Evolutionary conservation across 345 rosid genomes (phyloP), one percentile per base, ranked within the genome.

Genomic region (Viola odorata): DNA sequence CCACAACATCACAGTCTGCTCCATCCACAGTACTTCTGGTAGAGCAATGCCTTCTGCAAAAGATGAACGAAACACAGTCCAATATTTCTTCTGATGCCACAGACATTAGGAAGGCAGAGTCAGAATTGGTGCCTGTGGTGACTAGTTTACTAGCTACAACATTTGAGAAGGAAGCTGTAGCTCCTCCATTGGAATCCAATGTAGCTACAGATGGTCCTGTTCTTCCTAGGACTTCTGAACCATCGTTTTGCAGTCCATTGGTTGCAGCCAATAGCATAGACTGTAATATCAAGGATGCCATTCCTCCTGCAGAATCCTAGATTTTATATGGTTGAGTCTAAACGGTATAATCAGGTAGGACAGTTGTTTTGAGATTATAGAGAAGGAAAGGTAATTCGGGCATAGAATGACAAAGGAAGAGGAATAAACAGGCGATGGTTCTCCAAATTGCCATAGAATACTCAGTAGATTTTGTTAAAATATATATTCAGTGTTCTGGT

Each of bases 221-320:
- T 56, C 63, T 54, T 62, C 58, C 53, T n/a, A 37, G 57, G 45
- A 50, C 56, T 32, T 7, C 58, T 7, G 62, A 62, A 37, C 23
- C 63, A 41, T 57, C 39, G 42, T 50, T 50, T 56, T 68, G 72
- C 45, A 62, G 59, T 42, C 50, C 72, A 9, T 42, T 62, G 37
- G 61, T 45, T 48, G 58, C 56, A 12, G 61, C 69, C 57, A 59
- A 11, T 37, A 71, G 49, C 6, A 61, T 62, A 48, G 74, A 69
- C 32, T 41, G 72, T 39, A 61, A 60, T 45, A 62, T 61, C 37
- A 66, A 58, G 66, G 69, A 70, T 61, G 42, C 41, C 55, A 48
- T 75, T 40, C 64, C 61, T 16, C 42, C 55, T 16, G 53, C 64
- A 17, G 73, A 75, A 71, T 67, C 67, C 12, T 75, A 64, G 69